These are phyloP conservation scores for Sugiyamaella qingdaonensis DNA, from an alignment of 805 yeast genomes.

Conservation along the genomic window DNA sequence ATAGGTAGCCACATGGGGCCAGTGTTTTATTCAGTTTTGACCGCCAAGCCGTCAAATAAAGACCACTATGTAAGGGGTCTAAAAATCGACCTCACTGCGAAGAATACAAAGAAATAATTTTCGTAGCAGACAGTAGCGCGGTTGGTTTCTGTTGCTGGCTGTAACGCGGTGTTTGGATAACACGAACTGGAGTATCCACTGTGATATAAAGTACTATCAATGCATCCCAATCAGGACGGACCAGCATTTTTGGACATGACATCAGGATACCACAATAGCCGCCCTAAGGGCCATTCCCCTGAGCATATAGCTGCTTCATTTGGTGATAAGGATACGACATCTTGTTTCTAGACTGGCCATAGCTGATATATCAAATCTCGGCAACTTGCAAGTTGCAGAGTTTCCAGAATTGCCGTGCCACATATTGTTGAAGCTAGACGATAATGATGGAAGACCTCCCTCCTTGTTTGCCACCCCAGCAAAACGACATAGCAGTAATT, in stretches of 20 bases:
- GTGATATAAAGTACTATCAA: slow-evolving; percentile 3
- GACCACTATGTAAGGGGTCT: not conserved
- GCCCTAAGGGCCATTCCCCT: not conserved
- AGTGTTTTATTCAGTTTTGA: not conserved
- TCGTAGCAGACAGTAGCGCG: not conserved
- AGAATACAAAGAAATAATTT: not conserved
- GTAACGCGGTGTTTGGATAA: not conserved
- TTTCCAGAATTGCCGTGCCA: no score
- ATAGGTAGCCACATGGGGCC: not conserved
- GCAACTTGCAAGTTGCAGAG: no score
- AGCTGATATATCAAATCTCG: no score
- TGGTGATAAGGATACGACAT: no score
- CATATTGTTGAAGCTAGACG: no score
- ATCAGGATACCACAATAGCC: not conserved
- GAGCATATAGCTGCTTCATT: not conserved
- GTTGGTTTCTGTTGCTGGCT: not conserved
- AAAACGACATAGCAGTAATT: no score
- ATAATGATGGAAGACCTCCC: no score
- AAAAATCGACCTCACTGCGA: not conserved
- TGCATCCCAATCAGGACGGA: slow-evolving; percentile 1
- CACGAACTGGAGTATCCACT: not conserved
- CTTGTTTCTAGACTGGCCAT: no score
- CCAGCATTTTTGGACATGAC: not conserved
- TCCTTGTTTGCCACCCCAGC: no score
- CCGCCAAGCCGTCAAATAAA: not conserved